Conservation (phyloP, 371 early-diverging fungal genomes). For the Circinella minor region DNA sequence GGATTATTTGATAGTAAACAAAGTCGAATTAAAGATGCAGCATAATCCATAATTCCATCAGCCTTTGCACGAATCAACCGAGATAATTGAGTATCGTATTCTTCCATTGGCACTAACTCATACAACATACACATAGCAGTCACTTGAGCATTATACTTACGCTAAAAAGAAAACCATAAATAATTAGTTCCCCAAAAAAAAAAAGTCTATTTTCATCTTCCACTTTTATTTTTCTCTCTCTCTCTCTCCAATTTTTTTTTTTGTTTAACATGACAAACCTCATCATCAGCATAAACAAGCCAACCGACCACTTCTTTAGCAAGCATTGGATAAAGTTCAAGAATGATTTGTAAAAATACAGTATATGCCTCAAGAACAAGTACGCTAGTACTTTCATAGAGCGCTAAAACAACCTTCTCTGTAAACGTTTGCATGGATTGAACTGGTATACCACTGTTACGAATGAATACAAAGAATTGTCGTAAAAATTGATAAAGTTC, state of each 20-base stretch:
- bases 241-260: conserved; percentile 1
- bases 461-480: conserved; percentile 70
- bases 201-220: too few relatives aligned
- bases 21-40: conserved; percentile 70
- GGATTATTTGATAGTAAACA: conserved; percentile 66
- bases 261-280: conserved; percentile 30
- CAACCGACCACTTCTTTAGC: conserved; percentile 86
- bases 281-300: conserved; percentile 93
- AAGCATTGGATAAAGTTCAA: conserved; percentile 76
- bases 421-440: conserved; percentile 78
- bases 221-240: not conserved
- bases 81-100: conserved; percentile 88
- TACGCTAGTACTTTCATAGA: conserved; percentile 77
- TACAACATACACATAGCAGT: conserved; percentile 77
- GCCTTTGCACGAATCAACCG: conserved; percentile 79
- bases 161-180: conserved; percentile 21
- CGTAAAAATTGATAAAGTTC: conserved; percentile 75
- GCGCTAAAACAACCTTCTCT: conserved; percentile 81
- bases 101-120: conserved; percentile 76
- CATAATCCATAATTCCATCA: conserved; percentile 73
- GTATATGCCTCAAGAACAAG: conserved; percentile 84
- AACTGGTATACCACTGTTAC: conserved; percentile 68
- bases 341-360: conserved; percentile 77
- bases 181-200: not conserved
- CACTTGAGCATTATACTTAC: conserved; percentile 85